Conservation (phyloP, 352 stramenopile species). For the Phytophthora cactorum region DNA sequence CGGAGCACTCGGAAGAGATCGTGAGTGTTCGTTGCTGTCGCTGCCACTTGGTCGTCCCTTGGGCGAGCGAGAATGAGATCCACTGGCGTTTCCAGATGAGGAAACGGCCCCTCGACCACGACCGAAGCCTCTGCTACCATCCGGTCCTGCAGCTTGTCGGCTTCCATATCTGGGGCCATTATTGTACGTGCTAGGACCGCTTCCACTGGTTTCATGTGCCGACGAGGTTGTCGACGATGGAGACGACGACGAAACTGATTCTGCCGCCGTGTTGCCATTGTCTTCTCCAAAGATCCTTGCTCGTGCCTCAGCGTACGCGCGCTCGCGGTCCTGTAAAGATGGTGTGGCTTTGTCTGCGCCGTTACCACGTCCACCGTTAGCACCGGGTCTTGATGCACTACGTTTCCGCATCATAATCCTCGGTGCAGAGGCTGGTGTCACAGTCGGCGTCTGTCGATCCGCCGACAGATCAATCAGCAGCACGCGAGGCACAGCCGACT, state of each 20-base stretch:
- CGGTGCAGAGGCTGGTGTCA: slow-evolving; percentile 77
- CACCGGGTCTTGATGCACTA: slow-evolving; percentile 38
- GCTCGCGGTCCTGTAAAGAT: slow-evolving; percentile 93
- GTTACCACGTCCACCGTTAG: slow-evolving; percentile 50
- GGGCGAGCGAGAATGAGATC: slow-evolving; percentile 12
- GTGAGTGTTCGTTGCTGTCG: slow-evolving; percentile 24
- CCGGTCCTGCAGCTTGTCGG: slow-evolving; percentile 59
- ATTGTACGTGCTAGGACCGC: slow-evolving; percentile 4
- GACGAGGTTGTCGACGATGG: slow-evolving; percentile 32
- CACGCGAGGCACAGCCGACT: slow-evolving; percentile 77
- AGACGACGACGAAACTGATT: slow-evolving; percentile 34
- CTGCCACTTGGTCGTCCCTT: slow-evolving; percentile 19
- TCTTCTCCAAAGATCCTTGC: slow-evolving; percentile 94
- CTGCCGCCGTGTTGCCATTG: slow-evolving; percentile 23
- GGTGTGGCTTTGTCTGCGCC: slow-evolving; percentile 65
- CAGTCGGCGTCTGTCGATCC: slow-evolving; percentile 63
- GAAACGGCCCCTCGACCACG: slow-evolving; percentile 11
- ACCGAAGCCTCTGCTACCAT: slow-evolving; percentile 61
- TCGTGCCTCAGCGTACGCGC: slow-evolving; percentile 93
- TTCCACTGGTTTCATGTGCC: slow-evolving; percentile 14
- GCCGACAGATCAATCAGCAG: slow-evolving; percentile 90
- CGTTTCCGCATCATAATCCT: slow-evolving; percentile 95
- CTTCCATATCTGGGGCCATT: slow-evolving; percentile 28
- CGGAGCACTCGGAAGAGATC: slow-evolving; percentile 28
- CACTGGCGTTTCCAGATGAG: slow-evolving; percentile 4